Evolutionary conservation across 2,329 filamentous ascomycete species (phyloP), one percentile per base, ranked within the genome.

Genomic region (Fusarium sp.): DNA sequence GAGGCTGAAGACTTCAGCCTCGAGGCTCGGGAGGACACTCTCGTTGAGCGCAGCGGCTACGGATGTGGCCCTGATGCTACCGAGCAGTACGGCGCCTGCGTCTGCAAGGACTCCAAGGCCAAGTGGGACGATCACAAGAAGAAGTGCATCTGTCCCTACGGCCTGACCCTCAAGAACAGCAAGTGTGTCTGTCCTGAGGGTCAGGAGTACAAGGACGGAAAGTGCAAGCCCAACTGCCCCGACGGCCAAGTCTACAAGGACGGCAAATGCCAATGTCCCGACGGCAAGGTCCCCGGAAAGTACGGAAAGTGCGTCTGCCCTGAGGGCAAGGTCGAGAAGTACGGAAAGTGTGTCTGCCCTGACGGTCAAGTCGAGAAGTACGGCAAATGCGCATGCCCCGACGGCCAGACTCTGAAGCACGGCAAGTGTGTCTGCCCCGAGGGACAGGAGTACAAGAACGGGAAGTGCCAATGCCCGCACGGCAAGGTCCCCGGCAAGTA

Each of bases 111-210:
- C 22, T 22, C 29, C 33, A 64, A 16, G 14, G 46, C 27, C 31
- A 66, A 22, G 33, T 53, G 58, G 44, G 49, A 70, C 46, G 33
- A 24, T 57, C 51, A 44, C 38, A 16, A 33, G 49, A 58, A 58
- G 40, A 31, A 56, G 22, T 70, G 68, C 16, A 51, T 51, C 17
- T 70, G 67, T 61, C 67, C 67, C 31, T 4, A 55, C 4, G 67
- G 67, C 17, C 49, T 51, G 33, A 49, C 33, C 20, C 22, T 49
- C 14, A 53, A 64, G 44, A 27, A 55, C 17, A 69, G 71, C 64
- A 58, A 66, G n/a, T 75, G 73, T n/a, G 64, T 44, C 14, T 73
- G 71, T 44, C 59, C 73, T 31, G 40, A 66, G 20, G 62, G 62
- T 3, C 29, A 66, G n/a, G 5, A 27, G 20, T 72, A 69, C 51